Evolutionary conservation across 768 basidiomycete species (phyloP).

Genomic region (Agrocybe chaxingu): DNA sequence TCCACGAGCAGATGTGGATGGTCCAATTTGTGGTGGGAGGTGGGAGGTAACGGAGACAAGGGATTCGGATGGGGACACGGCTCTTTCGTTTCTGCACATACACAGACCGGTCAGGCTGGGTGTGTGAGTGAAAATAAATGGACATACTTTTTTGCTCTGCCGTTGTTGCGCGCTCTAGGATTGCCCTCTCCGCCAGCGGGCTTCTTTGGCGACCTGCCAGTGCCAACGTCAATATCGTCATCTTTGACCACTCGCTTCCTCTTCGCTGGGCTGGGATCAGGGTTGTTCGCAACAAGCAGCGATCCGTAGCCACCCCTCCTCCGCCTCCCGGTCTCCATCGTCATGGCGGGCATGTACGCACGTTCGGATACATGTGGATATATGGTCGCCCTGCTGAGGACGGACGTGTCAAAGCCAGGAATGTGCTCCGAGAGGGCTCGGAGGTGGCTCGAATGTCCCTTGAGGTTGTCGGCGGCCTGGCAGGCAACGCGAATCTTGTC

Average conservation of each 20-base stretch:
- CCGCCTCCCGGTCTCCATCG: constrained; percentile 63
- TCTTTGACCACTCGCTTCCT: constrained; percentile 56
- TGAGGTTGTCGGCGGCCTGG: constrained; percentile 86
- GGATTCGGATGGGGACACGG: constrained; percentile 70
- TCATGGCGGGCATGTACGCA: constrained; percentile 59
- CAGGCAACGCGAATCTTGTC: constrained; percentile 97
- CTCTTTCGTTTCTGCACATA: constrained; percentile 53
- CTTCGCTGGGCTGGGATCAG: constrained; percentile 64
- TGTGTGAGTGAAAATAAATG: not conserved
- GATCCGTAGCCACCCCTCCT: constrained; percentile 56
- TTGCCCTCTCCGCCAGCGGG: constrained; percentile 46
- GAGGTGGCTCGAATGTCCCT: constrained; percentile 60
- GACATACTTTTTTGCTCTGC: constrained; percentile 60
- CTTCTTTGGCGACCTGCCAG: constrained; percentile 60
- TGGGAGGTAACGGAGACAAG: constrained; percentile 71
- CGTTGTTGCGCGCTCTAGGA: constrained; percentile 48
- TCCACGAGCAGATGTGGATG: constrained; percentile 23
- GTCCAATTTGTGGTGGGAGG: constrained; percentile 36
- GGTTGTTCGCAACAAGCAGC: constrained; percentile 43
- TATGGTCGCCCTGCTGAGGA: constrained; percentile 58
- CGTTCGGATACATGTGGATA: constrained; percentile 76
- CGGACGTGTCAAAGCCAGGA: constrained; percentile 58
- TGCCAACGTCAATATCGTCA: constrained; percentile 55
- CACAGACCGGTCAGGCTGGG: too few relatives aligned
- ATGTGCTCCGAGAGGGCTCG: constrained; percentile 57